A percentile compares a stretch with the other conserved stretches of the same genome.
These are phyloP conservation scores for Cryphonectria nitschkei DNA, from an alignment of 2,329 filamentous ascomycete species.

Conservation along the genomic window DNA sequence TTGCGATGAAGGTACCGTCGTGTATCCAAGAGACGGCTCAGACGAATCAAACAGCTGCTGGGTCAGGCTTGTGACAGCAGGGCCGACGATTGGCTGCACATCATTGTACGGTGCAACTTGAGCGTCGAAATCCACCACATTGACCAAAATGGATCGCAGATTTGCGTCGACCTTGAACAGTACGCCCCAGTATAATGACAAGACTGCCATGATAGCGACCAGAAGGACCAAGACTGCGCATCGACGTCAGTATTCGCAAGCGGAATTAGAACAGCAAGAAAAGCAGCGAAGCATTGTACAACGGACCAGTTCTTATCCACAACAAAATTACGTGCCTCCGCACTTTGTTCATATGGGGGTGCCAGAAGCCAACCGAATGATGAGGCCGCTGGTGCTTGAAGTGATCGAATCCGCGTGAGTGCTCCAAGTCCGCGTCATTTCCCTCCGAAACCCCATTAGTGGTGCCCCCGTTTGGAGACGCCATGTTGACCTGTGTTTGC, in stretches of 20 bases:
- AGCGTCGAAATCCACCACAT: slow-evolving; percentile 67
- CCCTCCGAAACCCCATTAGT: background rate
- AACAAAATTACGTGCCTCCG: slow-evolving; percentile 34
- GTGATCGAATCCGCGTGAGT: background rate
- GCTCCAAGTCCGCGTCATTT: background rate
- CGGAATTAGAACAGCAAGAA: background rate
- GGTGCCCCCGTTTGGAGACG: background rate
- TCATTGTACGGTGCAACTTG: slow-evolving; percentile 54
- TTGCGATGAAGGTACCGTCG: slow-evolving; percentile 48
- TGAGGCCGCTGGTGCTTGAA: slow-evolving; percentile 30
- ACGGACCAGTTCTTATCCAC: slow-evolving; percentile 36
- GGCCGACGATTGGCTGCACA: slow-evolving; percentile 58
- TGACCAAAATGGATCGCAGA: slow-evolving; percentile 52
- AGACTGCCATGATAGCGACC: slow-evolving; percentile 56
- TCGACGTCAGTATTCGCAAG: background rate
- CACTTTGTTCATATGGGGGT: slow-evolving; percentile 39
- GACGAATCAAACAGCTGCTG: slow-evolving; percentile 45
- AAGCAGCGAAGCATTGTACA: background rate
- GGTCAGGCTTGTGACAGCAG: slow-evolving; percentile 51
- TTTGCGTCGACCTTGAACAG: slow-evolving; percentile 56
- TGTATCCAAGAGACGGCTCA: slow-evolving; percentile 52
- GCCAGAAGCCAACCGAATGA: slow-evolving; percentile 50
- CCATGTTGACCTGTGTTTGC: background rate
- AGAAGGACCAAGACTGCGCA: slow-evolving; percentile 52
- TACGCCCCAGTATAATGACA: slow-evolving; percentile 66